A percentile compares a stretch with the other conserved stretches of the same genome.
phyloP scores from a whole-genome alignment of 2,329 filamentous ascomycete genomes.

The Periconia digitata region DNA sequence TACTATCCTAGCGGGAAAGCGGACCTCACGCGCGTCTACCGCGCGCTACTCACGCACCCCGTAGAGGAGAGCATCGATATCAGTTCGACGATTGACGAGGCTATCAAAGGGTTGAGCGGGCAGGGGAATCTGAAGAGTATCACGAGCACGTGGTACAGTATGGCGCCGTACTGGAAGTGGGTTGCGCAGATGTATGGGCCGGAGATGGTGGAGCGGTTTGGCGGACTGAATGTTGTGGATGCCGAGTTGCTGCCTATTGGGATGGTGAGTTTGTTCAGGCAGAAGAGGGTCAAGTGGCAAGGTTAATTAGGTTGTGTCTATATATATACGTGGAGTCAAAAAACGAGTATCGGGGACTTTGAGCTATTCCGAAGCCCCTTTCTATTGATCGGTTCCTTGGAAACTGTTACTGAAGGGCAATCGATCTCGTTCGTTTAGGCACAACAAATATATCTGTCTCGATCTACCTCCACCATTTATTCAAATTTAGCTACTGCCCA shows the following conservation, averaged over 20 bases:
- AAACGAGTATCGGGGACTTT: too few species aligned
- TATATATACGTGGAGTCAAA: too few species aligned
- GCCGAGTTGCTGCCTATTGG: constrained; percentile 37
- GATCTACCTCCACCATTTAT: too few species aligned
- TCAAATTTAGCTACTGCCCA: too few species aligned
- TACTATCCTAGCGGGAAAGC: constrained; percentile 11
- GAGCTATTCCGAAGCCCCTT: too few species aligned
- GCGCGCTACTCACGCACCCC: constrained; percentile 22
- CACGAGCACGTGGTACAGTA: constrained; percentile 20
- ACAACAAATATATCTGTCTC: too few species aligned
- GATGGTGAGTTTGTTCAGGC: constrained; percentile 39
- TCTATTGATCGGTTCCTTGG: too few species aligned
- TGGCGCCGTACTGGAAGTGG: constrained; percentile 43
- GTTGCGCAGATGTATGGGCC: constrained; percentile 40
- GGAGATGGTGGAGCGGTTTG: constrained; percentile 38
- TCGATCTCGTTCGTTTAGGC: too few species aligned
- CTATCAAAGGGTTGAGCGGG: constrained; percentile 18
- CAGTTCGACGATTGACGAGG: constrained; percentile 22
- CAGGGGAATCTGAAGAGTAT: constrained; percentile 29
- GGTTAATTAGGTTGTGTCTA: constrained; percentile 21
- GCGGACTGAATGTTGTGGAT: constrained; percentile 38
- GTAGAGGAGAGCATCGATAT: constrained; percentile 20
- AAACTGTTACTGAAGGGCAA: too few species aligned
- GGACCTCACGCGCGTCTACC: constrained; percentile 18
- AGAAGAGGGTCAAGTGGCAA: constrained; percentile 38